These are phyloP conservation scores for Neurospora tetrasperma DNA, from an alignment of 495 filamentous ascomycete genomes.

Conservation along the genomic window DNA sequence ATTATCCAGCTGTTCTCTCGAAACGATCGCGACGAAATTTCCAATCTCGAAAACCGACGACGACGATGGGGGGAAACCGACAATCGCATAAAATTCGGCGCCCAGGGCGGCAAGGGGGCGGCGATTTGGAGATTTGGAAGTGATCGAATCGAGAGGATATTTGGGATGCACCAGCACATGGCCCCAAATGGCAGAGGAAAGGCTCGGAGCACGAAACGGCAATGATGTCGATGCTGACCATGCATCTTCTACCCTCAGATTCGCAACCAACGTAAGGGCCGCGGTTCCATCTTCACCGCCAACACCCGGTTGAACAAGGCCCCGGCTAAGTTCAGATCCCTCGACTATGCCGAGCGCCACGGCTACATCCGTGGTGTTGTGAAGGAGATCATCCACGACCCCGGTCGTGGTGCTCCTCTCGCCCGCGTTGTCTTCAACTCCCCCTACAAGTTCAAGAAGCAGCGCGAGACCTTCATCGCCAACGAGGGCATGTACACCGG, in stretches of 20 bases:
- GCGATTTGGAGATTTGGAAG: slow-evolving; percentile 4
- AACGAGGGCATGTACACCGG: slow-evolving; percentile 99
- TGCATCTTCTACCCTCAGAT: slow-evolving; percentile 43
- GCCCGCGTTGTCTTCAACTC: slow-evolving; percentile 94
- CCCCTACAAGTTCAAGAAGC: slow-evolving; percentile 77
- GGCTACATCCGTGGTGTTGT: slow-evolving; percentile 95
- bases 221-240: slow-evolving; percentile 15
- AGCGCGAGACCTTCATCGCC: slow-evolving; percentile 96
- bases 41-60: slow-evolving; percentile 4
- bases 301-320: slow-evolving; percentile 87
- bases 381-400: slow-evolving; percentile 98
- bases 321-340: slow-evolving; percentile 75
- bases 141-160: neutral
- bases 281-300: slow-evolving; percentile 87
- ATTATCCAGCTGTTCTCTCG: slow-evolving; percentile 4
- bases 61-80: neutral
- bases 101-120: slow-evolving; percentile 13
- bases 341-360: slow-evolving; percentile 92
- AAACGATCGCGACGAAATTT: slow-evolving; percentile 8
- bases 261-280: slow-evolving; percentile 96
- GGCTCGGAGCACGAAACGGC: slow-evolving; percentile 2
- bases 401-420: slow-evolving; percentile 94
- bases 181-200: neutral
- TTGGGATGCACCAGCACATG: neutral
- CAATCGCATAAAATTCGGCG: slow-evolving; percentile 3